phyloP scores from a whole-genome alignment of 139 green algal genomes.

The Closterium sp. region DNA sequence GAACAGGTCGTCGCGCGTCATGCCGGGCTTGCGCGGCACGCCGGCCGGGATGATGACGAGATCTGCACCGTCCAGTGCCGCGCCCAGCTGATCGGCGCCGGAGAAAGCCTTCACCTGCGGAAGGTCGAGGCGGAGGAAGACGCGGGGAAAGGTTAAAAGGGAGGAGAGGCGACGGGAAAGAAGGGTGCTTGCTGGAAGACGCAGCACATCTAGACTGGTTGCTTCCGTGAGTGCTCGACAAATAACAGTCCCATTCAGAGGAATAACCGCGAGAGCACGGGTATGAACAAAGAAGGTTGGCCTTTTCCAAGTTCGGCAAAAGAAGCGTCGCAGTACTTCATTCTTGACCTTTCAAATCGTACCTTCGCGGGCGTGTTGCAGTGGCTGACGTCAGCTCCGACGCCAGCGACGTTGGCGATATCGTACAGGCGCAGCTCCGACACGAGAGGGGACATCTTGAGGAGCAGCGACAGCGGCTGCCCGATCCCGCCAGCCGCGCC shows the following conservation, averaged over 20 bases:
- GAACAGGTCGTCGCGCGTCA: slow-evolving; percentile 99
- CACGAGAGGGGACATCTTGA: slow-evolving; percentile 74
- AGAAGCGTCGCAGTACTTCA: not conserved
- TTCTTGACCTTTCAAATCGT: not conserved
- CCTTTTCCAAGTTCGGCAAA: not conserved
- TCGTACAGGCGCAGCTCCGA: slow-evolving; percentile 50
- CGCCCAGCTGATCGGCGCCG: slow-evolving; percentile 76
- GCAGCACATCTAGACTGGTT: not conserved
- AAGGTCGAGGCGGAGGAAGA: not conserved
- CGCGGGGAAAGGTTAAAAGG: not conserved
- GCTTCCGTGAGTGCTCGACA: not conserved
- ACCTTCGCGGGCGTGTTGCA: slow-evolving; percentile 88
- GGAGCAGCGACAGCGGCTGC: slow-evolving; percentile 88
- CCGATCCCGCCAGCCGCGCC: slow-evolving; percentile 93
- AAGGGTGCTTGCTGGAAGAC: not conserved
- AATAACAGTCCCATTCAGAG: no score
- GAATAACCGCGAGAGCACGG: no score
- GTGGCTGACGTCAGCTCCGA: slow-evolving; percentile 93
- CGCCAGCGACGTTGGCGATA: slow-evolving; percentile 63
- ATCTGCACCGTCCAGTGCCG: slow-evolving; percentile 76
- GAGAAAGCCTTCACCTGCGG: slow-evolving; percentile 70
- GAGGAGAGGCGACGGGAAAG: not conserved
- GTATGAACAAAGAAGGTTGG: no score
- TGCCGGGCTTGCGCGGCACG: slow-evolving; percentile 93
- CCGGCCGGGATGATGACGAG: slow-evolving; percentile 92